Conservation (phyloP, 225 moss, liverwort and hornwort genomes). For the Pseudoscleropodium purum region DNA sequence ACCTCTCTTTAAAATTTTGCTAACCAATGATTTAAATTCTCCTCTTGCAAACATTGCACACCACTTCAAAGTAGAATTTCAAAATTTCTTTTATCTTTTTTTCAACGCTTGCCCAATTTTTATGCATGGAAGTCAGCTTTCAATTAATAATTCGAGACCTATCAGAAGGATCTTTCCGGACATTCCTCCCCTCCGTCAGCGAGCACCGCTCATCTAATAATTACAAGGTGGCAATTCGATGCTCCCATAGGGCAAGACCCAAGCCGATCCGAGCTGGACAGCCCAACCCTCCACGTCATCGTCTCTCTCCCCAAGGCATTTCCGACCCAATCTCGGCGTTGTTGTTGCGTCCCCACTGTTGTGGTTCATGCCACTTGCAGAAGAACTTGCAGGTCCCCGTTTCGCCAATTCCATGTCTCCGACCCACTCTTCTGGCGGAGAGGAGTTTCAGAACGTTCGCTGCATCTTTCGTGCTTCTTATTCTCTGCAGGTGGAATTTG, state of each 20-base stretch:
- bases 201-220: not conserved
- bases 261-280: not conserved
- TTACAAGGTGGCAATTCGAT: not conserved
- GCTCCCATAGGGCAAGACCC: not conserved
- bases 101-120: not conserved
- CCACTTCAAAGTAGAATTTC: not conserved
- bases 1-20: not conserved
- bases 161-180: not conserved
- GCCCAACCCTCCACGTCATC: not conserved
- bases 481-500: conserved; percentile 2
- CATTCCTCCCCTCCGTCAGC: not conserved
- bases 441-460: not conserved
- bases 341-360: not conserved
- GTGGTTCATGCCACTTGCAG: not conserved
- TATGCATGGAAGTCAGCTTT: not conserved
- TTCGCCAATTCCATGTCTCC: conserved; percentile 6
- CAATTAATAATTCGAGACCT: not conserved
- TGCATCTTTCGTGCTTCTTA: not conserved
- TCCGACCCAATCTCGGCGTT: not conserved
- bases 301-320: not conserved
- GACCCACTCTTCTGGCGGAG: not conserved
- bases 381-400: not conserved
- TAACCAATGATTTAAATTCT: rapidly evolving
- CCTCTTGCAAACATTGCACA: not conserved
- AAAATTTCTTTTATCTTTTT: not conserved